A percentile compares a stretch with the other conserved stretches of the same genome.
Evolutionary conservation across 805 yeast species (phyloP).

Genomic region (Hagleromyces aurorensis): DNA sequence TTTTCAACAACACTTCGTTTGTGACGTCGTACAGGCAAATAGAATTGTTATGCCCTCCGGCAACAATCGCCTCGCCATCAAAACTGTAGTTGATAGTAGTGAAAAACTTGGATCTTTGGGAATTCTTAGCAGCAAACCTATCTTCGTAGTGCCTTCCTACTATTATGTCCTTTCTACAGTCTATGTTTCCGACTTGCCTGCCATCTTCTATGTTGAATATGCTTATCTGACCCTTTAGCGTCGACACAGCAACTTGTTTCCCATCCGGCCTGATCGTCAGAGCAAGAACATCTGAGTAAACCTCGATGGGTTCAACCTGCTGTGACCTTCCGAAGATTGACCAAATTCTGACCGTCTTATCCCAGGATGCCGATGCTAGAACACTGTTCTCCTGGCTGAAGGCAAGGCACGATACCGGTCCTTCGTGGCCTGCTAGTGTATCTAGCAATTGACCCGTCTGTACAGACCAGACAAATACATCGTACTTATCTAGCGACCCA

Average conservation of each 20-base stretch:
- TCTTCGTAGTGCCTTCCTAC: slow-evolving; percentile 81
- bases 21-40: slow-evolving; percentile 86
- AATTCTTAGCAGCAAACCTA: slow-evolving; percentile 69
- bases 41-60: slow-evolving; percentile 89
- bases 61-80: slow-evolving; percentile 81
- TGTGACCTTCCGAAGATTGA: slow-evolving; percentile 80
- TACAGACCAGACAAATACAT: slow-evolving; percentile 93
- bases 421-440: slow-evolving; percentile 86
- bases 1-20: slow-evolving; percentile 75
- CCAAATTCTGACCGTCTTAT: slow-evolving; percentile 90
- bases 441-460: slow-evolving; percentile 91
- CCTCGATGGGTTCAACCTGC: slow-evolving; percentile 83
- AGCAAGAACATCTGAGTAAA: slow-evolving; percentile 74
- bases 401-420: slow-evolving; percentile 82
- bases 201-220: slow-evolving; percentile 80
- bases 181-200: slow-evolving; percentile 73
- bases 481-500: slow-evolving; percentile 83
- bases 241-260: slow-evolving; percentile 79
- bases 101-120: slow-evolving; percentile 78
- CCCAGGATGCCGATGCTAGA: slow-evolving; percentile 94
- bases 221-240: slow-evolving; percentile 80
- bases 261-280: slow-evolving; percentile 87
- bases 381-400: slow-evolving; percentile 73
- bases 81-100: slow-evolving; percentile 76
- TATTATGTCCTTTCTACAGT: slow-evolving; percentile 78